Evolutionary conservation across 352 stramenopile species (phyloP), one percentile per base, ranked within the genome.

Genomic region (Phytophthora agathidicida): DNA sequence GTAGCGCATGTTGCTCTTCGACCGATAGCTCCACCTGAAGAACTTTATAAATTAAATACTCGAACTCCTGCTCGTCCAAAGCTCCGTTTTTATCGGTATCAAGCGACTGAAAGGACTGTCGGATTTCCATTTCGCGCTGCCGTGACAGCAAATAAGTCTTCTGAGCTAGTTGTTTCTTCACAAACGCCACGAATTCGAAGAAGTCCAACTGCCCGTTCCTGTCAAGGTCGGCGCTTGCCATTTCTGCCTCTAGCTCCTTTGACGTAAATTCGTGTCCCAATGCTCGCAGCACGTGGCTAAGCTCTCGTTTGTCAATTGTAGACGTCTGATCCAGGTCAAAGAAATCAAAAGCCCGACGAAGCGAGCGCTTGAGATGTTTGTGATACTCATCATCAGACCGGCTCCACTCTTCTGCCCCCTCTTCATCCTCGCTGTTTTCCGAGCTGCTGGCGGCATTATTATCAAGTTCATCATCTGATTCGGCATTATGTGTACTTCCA

Each of bases 341-440:
- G 31, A 92, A 92, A 32, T 92, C 82, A 38, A 92, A 94, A 11
- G 78, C 84, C 42, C 76, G 72, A 3, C 75, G 75, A 11, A 91
- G 55, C 2, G 81, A 79, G 16, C 58, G 71, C 42, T 88, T 91
- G 13, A 92, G 57, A 16, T 86, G 63, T 22, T 73, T 78, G 17
- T 80, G 65, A 30, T 88, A 93, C 46, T 89, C 77, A 3, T 52
- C 63, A 56, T 93, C 83, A 7, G 83, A 92, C 13, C 53, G 45
- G 17, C 58, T 77, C 23, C 50, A 59, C 20, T 63, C 52, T 3
- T 72, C 54, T 19, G 58, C 54, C 7, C 39, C 39, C 0, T 75
- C 56, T 13, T 57, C 61, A 10, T 58, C 50, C 4, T 71, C 62
- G 22, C 36, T 63, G 42, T 41, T 45, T 48, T 55, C 41, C 4